Conservation (phyloP, 2,329 filamentous ascomycete species). For the Ascomycota sp. region DNA sequence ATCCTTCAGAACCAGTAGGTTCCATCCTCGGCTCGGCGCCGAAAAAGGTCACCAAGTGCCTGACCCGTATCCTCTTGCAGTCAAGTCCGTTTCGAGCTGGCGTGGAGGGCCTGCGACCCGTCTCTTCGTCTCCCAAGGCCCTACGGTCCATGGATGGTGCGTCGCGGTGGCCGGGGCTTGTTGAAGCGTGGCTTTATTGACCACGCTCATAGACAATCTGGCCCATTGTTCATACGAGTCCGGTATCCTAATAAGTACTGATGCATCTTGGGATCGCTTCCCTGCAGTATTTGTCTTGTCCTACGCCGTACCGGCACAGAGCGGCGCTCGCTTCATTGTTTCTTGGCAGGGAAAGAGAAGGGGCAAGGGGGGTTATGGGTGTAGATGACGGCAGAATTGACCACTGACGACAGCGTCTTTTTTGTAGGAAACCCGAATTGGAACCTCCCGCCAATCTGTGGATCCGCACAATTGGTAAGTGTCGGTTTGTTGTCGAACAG, state of each 20-base stretch:
- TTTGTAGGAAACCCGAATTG: constrained; percentile 18
- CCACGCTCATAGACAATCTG: not conserved
- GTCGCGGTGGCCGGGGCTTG: not conserved
- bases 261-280: too few species aligned
- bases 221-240: too few species aligned
- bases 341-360: too few species aligned
- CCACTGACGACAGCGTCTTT: too few species aligned
- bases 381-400: not conserved
- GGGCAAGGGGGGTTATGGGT: too few species aligned
- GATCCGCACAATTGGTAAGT: constrained; percentile 26
- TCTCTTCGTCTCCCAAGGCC: constrained; percentile 52
- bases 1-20: constrained; percentile 1
- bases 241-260: too few species aligned
- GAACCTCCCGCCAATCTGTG: constrained; percentile 52
- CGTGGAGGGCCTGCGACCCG: constrained; percentile 30
- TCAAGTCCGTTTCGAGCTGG: constrained; percentile 10
- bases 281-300: too few species aligned
- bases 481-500: too few species aligned
- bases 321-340: too few species aligned
- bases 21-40: too few species aligned
- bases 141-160: constrained; percentile 36
- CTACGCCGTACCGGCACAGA: too few species aligned
- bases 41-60: not conserved
- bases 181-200: not conserved
- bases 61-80: not conserved